These are phyloP conservation scores for Blepharisma japonicum DNA, from an alignment of 73 alveolate genomes.

Conservation along the genomic window DNA sequence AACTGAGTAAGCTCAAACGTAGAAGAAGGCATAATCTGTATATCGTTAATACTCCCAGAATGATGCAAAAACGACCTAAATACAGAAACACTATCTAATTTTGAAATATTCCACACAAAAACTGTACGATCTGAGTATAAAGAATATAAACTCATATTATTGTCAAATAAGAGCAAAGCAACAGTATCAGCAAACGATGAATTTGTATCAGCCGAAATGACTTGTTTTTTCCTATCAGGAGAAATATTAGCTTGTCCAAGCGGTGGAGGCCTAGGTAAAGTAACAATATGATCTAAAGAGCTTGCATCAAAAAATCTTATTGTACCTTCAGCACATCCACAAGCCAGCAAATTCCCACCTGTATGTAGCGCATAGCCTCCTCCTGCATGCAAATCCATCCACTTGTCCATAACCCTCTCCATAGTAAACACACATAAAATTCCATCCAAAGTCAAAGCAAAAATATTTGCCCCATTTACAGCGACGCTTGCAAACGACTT, in stretches of 20 bases:
- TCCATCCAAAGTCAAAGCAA: conserved; percentile 80
- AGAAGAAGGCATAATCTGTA: conserved; percentile 45
- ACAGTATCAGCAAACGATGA: conserved; percentile 77
- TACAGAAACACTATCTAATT: conserved; percentile 66
- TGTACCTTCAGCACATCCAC: conserved; percentile 95
- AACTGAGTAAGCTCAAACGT: conserved; percentile 63
- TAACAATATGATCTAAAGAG: conserved; percentile 73
- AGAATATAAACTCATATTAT: conserved; percentile 61
- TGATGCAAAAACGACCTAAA: conserved; percentile 73
- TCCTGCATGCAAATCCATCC: conserved; percentile 91
- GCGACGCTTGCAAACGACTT: conserved; percentile 61
- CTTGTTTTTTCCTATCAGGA: conserved; percentile 45
- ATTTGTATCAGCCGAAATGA: conserved; percentile 37
- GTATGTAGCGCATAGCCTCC: conserved; percentile 67
- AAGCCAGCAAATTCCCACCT: conserved; percentile 62
- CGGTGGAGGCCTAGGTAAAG: conserved; percentile 95
- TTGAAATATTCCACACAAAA: conserved; percentile 88
- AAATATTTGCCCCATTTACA: conserved; percentile 51
- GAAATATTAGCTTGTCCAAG: conserved; percentile 80
- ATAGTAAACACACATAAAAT: conserved; percentile 76
- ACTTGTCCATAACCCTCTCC: conserved; percentile 73
- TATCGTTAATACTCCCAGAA: conserved; percentile 78
- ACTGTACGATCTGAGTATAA: conserved; percentile 92
- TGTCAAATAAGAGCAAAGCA: conserved; percentile 69
- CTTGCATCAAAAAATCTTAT: conserved; percentile 78